A percentile compares a stretch with the other conserved stretches of the same genome.
phyloP scores from a whole-genome alignment of 129 eudicot species.

The Smallanthus sonchifolius region DNA sequence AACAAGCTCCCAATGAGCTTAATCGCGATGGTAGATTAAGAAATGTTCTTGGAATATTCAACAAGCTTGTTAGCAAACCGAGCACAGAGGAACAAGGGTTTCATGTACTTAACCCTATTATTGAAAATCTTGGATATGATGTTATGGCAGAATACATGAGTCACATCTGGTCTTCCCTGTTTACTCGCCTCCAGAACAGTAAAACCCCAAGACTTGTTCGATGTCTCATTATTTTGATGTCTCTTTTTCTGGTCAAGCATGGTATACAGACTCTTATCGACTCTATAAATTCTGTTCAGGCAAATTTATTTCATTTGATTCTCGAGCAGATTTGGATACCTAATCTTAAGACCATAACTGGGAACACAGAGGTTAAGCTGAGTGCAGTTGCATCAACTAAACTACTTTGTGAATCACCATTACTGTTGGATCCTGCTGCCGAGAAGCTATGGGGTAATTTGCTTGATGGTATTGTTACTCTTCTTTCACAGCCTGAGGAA shows the following conservation, averaged over 20 bases:
- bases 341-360: conserved; percentile 67
- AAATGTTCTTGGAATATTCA: conserved; percentile 73
- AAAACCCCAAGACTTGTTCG: conserved; percentile 58
- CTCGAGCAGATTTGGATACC: conserved; percentile 88
- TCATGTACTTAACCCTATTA: conserved; percentile 85
- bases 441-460: conserved; percentile 67
- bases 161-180: conserved; percentile 66
- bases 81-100: conserved; percentile 92
- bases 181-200: conserved; percentile 53
- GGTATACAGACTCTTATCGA: conserved; percentile 59
- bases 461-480: conserved; percentile 84
- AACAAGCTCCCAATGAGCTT: conserved; percentile 79
- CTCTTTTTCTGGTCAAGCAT: conserved; percentile 82
- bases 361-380: conserved; percentile 68
- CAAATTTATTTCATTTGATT: conserved; percentile 49
- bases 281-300: conserved; percentile 67
- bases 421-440: conserved; percentile 52
- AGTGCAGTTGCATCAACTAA: conserved; percentile 81
- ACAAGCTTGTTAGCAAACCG: conserved; percentile 56
- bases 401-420: conserved; percentile 67
- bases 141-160: conserved; percentile 57
- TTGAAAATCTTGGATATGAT: conserved; percentile 85
- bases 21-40: conserved; percentile 60
- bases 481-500: conserved; percentile 80
- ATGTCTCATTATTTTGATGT: conserved; percentile 75